Evolutionary conservation across 1,284 basidiomycete species (phyloP), one percentile per base, ranked within the genome.

Genomic region (Trametes versicolor): DNA sequence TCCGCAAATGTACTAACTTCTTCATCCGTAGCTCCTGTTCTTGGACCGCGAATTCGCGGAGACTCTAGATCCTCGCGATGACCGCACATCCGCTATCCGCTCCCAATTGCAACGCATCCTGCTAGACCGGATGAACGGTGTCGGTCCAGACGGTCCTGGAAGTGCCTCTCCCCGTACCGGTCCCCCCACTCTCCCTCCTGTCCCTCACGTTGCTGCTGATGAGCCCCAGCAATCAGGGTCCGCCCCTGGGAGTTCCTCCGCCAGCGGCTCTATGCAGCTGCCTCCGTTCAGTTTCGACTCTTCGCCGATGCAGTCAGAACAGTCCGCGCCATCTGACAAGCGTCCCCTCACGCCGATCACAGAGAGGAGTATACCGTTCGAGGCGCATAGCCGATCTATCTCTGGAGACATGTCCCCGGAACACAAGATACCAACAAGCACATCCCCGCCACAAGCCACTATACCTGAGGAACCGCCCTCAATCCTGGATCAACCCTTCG

Each of bases 1-100:
- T 65, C 45, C 25, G 21, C 49, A 29, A 64, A 13, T n/a, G 37
- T 58, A 58, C 41, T 70, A 21, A 62, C 62, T 5, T 47, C 39
- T 36, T 52, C 52, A 57, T 32, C 43, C 61, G 21, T 70, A 92
- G 92, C 84, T 90, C 57, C 88, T 98, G 23, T 99, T 98, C 84
- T 83, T 99, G 62, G 94, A 96, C 66, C 88, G 95, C 55, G 95
- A 96, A 70, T 81, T 89, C 15, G 94, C 93, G 17, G 91, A 97
- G 76, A 80, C 79, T 41, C 81, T 95, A 69, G 93, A 97, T 75
- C 90, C 92, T 63, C 84, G 93, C 54, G 90, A 94, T 62, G 92
- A 93, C 70, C 85, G 86, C 39, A 94, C 93, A 2, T 89, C 92
- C 2, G 80, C 81, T 8, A 85, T 94, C 66, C 85, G 94, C 10